These are phyloP conservation scores for Nothophytophthora sp. DNA, from an alignment of 352 stramenopile genomes.

Conservation along the genomic window DNA sequence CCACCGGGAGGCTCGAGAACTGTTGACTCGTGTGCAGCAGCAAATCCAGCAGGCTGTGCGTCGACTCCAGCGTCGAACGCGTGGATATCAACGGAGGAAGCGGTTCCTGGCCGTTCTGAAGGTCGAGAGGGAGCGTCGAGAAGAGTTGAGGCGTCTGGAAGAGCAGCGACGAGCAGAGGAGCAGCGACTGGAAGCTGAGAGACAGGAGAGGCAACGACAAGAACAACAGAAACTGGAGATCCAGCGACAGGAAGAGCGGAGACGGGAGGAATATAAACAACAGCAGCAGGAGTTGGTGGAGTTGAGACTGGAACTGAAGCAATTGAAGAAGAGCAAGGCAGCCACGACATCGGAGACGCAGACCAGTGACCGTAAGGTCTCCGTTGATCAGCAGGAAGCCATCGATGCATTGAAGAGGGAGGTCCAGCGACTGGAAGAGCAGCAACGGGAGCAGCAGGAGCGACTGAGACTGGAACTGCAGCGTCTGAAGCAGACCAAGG, in stretches of 20 bases:
- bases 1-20: constrained; percentile 33
- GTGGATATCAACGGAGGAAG: constrained; percentile 8
- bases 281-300: too few species aligned
- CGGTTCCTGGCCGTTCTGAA: constrained; percentile 19
- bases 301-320: constrained; percentile 9
- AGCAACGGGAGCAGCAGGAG: too few species aligned
- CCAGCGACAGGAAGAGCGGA: neutral
- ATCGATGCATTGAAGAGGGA: constrained; percentile 6
- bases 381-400: too few species aligned
- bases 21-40: constrained; percentile 48
- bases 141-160: too few species aligned
- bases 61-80: constrained; percentile 35
- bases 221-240: constrained; percentile 8
- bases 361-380: constrained; percentile 12
- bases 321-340: neutral
- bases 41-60: constrained; percentile 36
- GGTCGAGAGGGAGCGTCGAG: neutral
- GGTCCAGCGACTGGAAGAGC: constrained; percentile 20
- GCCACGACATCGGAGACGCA: constrained; percentile 15
- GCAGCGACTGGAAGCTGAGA: too few species aligned
- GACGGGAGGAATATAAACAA: constrained; percentile 2
- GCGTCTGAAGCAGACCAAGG: neutral
- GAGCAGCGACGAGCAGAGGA: too few species aligned
- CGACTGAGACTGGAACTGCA: constrained; percentile 12
- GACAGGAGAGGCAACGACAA: constrained; percentile 6